Conservation (phyloP, 2,329 filamentous ascomycete species). For the Diaporthe amygdali region DNA sequence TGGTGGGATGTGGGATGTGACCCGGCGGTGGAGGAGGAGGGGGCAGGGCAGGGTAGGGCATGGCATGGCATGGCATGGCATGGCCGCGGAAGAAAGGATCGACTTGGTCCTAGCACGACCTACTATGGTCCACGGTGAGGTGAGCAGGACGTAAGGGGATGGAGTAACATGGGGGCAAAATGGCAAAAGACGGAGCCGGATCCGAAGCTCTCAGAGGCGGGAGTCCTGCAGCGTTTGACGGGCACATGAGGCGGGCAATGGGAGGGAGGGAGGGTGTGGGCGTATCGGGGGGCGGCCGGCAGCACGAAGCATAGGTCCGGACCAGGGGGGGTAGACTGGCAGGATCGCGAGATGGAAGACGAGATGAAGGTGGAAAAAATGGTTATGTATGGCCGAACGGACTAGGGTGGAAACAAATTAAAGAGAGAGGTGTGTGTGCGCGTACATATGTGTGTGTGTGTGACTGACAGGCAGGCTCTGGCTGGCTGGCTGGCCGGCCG, state of each 20-base stretch:
- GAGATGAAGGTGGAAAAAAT: constrained; percentile 10
- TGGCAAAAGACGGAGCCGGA: constrained; percentile 28
- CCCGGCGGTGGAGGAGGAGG: constrained; percentile 31
- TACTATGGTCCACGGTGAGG: constrained; percentile 12
- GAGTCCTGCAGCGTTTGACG: constrained; percentile 19
- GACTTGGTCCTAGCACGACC: constrained; percentile 25
- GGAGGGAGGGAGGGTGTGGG: constrained; percentile 16
- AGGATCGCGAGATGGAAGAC: neutral
- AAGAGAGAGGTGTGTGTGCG: neutral
- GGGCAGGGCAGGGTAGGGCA: constrained; percentile 26
- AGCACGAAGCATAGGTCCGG: constrained; percentile 24
- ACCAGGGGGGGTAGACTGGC: constrained; percentile 17
- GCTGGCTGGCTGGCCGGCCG: neutral
- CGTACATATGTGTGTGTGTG: neutral
- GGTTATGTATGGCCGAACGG: constrained; percentile 22
- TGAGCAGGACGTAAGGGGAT: constrained; percentile 21
- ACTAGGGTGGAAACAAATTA: constrained; percentile 21
- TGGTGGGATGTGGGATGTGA: constrained; percentile 35
- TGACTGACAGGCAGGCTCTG: constrained; percentile 24
- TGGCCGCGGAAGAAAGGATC: constrained; percentile 26
- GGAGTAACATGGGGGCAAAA: constrained; percentile 23
- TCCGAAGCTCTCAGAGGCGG: constrained; percentile 31
- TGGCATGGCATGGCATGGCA: constrained; percentile 6
- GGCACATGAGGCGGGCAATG: constrained; percentile 20
- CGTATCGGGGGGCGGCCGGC: constrained; percentile 24